Conservation (phyloP, 2,329 filamentous ascomycete genomes). For the Tolypocladium cylindrosporum region DNA sequence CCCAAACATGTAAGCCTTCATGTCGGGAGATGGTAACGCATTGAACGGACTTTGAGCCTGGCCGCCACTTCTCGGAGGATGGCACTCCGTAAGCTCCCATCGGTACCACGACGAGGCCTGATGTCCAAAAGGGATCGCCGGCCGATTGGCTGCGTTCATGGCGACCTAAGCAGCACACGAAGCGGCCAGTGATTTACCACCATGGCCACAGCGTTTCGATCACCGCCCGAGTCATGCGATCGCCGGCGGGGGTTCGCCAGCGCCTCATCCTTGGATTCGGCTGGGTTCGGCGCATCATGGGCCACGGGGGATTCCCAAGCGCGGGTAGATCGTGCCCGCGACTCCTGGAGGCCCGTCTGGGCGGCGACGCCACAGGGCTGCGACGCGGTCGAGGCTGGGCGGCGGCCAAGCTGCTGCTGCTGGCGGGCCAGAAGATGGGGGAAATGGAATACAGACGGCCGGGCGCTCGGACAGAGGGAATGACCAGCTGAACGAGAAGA, state of each 20-base stretch:
- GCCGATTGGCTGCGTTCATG: background rate
- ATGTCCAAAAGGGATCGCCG: background rate
- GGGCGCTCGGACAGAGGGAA: too few species aligned
- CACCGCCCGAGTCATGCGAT: background rate
- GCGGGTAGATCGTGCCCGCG: background rate
- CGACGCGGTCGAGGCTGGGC: background rate
- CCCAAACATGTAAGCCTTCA: background rate
- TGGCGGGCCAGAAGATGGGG: background rate
- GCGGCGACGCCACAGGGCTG: background rate
- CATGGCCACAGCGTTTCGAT: background rate
- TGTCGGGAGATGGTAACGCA: background rate
- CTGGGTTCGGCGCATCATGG: background rate
- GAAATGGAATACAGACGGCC: too few species aligned
- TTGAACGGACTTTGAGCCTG: background rate
- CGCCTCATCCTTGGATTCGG: background rate
- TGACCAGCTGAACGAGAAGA: too few species aligned
- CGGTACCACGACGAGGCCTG: background rate
- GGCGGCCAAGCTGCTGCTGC: background rate
- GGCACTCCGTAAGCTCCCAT: too few species aligned
- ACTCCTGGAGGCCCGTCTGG: background rate
- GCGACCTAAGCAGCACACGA: background rate
- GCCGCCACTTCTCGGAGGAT: background rate
- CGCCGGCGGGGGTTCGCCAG: background rate
- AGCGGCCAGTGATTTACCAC: background rate
- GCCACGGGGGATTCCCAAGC: background rate